Evolutionary conservation across 805 yeast species (phyloP), one percentile per base, ranked within the genome.

Genomic region (Alloascoidea hylecoeti): DNA sequence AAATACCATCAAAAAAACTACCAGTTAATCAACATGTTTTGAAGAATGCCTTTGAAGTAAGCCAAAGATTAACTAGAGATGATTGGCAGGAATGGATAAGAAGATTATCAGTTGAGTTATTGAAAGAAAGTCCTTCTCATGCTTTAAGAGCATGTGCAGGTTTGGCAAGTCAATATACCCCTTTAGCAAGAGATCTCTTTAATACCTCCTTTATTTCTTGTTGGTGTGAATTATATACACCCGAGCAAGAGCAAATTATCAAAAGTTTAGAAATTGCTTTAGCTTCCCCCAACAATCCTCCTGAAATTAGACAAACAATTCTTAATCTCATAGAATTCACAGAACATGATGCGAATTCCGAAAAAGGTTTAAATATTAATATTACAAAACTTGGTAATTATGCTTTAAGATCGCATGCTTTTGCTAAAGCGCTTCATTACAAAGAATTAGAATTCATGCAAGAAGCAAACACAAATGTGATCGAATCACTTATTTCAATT

Each of bases 291-390:
- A 83, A 86, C 47, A 85, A 84, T 45, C 95, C 96, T 0, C 96
- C 98, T 0, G 99, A 92, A 48, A 88, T 92, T 35, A 80, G 86
- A 49, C 97, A 92, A 52, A 80, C 86, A 1, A 64, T 92, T 42
- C 64, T 92, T 46, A 88, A 89, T 45, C 62, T 92, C 40, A 95
- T 95, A 0, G 99, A 92, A 55, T 92, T 82, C 51, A 80, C 92
- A 92, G 99, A 92, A 52, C 97, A 89, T 49, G 96, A 89, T 56
- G n/a, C n/a, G n/a, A n/a, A n/a, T n/a, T n/a, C n/a, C n/a, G 96
- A 86, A 47, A 88, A 86, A 49, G 82, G 96, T 0, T 65, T 92
- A 41, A 96, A 96, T 0, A 81, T 92, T 34, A 79, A 94, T 23
- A 82, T 83, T n/a, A 74, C 88, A 3, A 82, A 94, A 0, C 62